Conservation (phyloP, 2,329 filamentous ascomycete species). For the Aspergillus awamori region DNA sequence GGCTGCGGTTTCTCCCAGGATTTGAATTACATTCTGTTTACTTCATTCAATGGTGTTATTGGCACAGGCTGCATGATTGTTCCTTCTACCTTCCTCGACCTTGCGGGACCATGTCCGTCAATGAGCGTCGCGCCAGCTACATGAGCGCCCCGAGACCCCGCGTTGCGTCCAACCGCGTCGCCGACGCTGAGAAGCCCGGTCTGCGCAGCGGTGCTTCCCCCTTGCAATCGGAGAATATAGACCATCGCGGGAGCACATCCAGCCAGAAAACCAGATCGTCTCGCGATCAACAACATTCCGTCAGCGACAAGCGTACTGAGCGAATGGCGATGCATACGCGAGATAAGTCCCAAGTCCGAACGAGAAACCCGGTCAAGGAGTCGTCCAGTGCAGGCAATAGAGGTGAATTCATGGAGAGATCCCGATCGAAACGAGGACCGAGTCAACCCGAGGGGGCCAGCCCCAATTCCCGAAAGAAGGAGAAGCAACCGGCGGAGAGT, state of each 20-base stretch:
- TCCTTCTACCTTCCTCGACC: slow-evolving; percentile 18
- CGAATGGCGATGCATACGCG: slow-evolving; percentile 59
- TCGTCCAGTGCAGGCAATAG: slow-evolving; percentile 34
- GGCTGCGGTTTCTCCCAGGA: neutral
- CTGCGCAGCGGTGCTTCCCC: slow-evolving; percentile 36
- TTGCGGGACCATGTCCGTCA: slow-evolving; percentile 41
- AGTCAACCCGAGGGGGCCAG: slow-evolving; percentile 28
- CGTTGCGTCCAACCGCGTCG: slow-evolving; percentile 45
- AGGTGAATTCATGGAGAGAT: slow-evolving; percentile 37
- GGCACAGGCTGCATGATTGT: slow-evolving; percentile 29
- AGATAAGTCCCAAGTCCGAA: slow-evolving; percentile 64
- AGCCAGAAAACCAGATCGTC: slow-evolving; percentile 36
- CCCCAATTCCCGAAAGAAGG: slow-evolving; percentile 32
- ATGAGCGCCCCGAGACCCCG: slow-evolving; percentile 44
- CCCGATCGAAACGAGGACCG: slow-evolving; percentile 32
- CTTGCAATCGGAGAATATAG: slow-evolving; percentile 35
- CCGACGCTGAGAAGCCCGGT: slow-evolving; percentile 34
- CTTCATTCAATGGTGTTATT: slow-evolving; percentile 10
- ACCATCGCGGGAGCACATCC: slow-evolving; percentile 35
- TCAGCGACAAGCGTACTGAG: slow-evolving; percentile 45
- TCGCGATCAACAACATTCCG: slow-evolving; percentile 37
- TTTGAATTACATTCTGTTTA: neutral
- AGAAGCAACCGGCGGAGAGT: slow-evolving; percentile 39
- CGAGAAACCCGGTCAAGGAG: slow-evolving; percentile 60
- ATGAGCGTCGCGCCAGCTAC: slow-evolving; percentile 45